Conservation (phyloP, 2,329 filamentous ascomycete species). For the Cordyceps tenuipes region DNA sequence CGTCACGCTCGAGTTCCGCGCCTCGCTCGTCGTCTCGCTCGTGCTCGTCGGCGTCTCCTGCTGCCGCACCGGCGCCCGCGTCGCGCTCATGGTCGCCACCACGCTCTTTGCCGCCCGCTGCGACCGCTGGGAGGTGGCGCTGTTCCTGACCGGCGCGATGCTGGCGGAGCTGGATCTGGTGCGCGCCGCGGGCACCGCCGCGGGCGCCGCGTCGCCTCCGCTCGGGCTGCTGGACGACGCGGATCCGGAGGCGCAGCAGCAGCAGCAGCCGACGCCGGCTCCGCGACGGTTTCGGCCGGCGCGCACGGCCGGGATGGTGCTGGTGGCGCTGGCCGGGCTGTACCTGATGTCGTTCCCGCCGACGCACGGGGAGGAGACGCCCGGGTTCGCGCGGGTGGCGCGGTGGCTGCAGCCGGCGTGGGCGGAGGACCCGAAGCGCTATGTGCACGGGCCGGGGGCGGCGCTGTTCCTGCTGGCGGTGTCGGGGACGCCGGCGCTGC, state of each 20-base stretch:
- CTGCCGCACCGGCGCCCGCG: background rate
- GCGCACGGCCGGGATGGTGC: background rate
- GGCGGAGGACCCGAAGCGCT: conserved; percentile 2
- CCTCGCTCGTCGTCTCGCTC: conserved; percentile 4
- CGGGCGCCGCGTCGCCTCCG: no score
- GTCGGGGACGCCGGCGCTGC: background rate
- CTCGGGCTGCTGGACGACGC: no score
- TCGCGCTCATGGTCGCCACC: background rate
- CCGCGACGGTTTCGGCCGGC: no score
- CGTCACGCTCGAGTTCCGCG: conserved; percentile 7
- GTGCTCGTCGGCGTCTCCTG: background rate
- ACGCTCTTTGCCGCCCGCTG: background rate
- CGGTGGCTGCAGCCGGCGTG: conserved; percentile 1
- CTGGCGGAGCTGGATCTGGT: conserved; percentile 4
- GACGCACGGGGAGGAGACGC: background rate
- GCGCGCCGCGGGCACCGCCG: no score
- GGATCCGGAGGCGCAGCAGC: no score
- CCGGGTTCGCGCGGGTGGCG: background rate
- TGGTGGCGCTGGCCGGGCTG: background rate
- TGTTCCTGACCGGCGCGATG: conserved; percentile 1
- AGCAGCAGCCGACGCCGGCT: no score
- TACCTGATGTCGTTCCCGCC: conserved; percentile 8
- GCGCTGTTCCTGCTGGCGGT: conserved; percentile 3
- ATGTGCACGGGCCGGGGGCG: conserved; percentile 4
- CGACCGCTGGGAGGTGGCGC: conserved; percentile 6